phyloP scores from a whole-genome alignment of 2,329 filamentous ascomycete species.

The Corniculantispora saksenae region DNA sequence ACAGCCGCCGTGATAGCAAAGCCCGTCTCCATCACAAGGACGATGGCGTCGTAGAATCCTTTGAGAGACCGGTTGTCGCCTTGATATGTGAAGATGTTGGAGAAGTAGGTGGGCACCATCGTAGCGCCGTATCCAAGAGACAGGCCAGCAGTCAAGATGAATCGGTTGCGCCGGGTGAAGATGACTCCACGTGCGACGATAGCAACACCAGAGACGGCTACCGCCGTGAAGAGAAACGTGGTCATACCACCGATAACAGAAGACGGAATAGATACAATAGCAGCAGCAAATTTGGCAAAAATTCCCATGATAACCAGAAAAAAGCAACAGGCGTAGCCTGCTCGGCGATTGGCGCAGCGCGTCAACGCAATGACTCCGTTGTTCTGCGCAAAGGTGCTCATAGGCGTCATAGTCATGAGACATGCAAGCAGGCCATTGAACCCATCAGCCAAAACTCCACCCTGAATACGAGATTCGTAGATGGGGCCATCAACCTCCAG shows the following conservation, averaged over 20 bases:
- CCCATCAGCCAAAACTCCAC: constrained; percentile 76
- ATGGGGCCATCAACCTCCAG: constrained; percentile 71
- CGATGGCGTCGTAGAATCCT: constrained; percentile 75
- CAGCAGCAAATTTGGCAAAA: constrained; percentile 80
- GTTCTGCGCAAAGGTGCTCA: constrained; percentile 81
- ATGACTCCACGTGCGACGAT: constrained; percentile 70
- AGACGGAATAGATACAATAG: constrained; percentile 73
- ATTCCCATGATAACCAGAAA: constrained; percentile 81
- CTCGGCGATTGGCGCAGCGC: constrained; percentile 76
- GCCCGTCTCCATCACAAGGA: constrained; percentile 72
- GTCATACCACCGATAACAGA: constrained; percentile 71
- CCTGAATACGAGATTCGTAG: constrained; percentile 78
- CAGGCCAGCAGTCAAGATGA: constrained; percentile 76
- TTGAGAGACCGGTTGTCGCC: constrained; percentile 67
- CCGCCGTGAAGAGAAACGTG: constrained; percentile 77
- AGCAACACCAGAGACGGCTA: constrained; percentile 74
- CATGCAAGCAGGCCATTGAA: constrained; percentile 74
- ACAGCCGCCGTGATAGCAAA: constrained; percentile 75
- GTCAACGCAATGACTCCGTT: constrained; percentile 84
- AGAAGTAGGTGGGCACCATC: constrained; percentile 67
- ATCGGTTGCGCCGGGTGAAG: constrained; percentile 78
- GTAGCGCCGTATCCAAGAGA: constrained; percentile 73
- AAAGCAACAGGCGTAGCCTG: constrained; percentile 75
- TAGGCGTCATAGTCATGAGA: constrained; percentile 77
- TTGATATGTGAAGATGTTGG: constrained; percentile 69